These are phyloP conservation scores for Fibroporia radiculosa DNA, from an alignment of 768 basidiomycete genomes.

Conservation along the genomic window DNA sequence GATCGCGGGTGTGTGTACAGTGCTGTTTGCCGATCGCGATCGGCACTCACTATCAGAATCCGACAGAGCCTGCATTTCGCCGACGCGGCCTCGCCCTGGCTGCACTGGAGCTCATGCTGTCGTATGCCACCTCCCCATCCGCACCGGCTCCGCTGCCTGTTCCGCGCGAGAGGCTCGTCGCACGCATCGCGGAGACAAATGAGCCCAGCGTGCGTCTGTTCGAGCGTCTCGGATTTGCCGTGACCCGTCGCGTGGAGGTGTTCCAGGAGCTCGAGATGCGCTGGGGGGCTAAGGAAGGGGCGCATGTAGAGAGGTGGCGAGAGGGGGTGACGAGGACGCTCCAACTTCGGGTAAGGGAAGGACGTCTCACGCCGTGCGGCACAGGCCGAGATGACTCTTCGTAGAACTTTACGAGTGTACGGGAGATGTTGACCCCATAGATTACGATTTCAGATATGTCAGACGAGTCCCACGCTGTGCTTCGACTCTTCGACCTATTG, in stretches of 20 bases:
- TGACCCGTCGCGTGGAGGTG: conserved; percentile 60
- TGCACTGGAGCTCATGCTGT: conserved; percentile 58
- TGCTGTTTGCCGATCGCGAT: not conserved
- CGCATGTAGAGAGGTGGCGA: conserved; percentile 12
- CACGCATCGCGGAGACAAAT: conserved; percentile 67
- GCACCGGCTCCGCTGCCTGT: conserved; percentile 30
- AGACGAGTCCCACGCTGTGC: no score
- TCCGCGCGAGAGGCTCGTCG: conserved; percentile 47
- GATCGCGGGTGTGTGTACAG: conserved; percentile 61
- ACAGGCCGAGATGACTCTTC: no score
- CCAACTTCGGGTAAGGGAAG: no score
- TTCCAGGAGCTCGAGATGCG: conserved; percentile 86
- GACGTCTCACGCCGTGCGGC: no score
- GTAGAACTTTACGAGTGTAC: no score
- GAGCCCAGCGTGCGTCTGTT: conserved; percentile 65
- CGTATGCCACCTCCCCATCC: conserved; percentile 45
- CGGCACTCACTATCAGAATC: not conserved
- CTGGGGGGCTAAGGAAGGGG: conserved; percentile 9
- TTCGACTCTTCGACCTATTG: no score
- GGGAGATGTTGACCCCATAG: no score
- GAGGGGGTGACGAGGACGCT: conserved; percentile 5
- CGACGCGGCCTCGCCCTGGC: conserved; percentile 59
- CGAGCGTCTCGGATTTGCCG: conserved; percentile 63
- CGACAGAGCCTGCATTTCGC: conserved; percentile 55
- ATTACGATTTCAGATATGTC: no score